Percentiles rank a stretch among this genome's conserved stretches.
Conservation (phyloP, 1,139 yeast genomes). For the Debaryomyces sp. region DNA sequence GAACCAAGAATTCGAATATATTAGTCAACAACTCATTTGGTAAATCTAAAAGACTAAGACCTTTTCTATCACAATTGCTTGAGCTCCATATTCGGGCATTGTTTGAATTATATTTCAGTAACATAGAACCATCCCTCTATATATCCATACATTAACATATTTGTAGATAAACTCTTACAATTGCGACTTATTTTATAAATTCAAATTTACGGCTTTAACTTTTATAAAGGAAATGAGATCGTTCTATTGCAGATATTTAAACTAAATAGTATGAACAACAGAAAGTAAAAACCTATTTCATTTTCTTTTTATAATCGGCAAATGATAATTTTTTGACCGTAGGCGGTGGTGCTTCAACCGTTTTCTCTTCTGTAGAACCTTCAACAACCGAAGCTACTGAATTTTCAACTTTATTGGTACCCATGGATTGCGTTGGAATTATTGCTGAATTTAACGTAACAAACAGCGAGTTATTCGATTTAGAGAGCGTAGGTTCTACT, state of each 20-base stretch:
- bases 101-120: not conserved
- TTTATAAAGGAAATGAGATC: not conserved
- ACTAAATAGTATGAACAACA: not conserved
- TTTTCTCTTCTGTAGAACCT: not conserved
- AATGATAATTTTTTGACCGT: constrained; percentile 72
- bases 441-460: not conserved
- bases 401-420: constrained; percentile 8
- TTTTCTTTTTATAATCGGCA: constrained; percentile 80
- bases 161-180: not conserved
- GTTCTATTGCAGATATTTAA: not conserved
- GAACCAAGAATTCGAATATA: not conserved
- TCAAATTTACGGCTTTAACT: not conserved
- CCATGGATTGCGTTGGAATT: constrained; percentile 7
- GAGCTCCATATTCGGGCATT: not conserved
- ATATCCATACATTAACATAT: not conserved
- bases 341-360: constrained; percentile 22
- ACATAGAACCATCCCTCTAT: not conserved
- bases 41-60: not conserved
- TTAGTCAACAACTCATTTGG: not conserved
- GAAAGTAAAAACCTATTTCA: constrained; percentile 31
- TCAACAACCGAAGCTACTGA: constrained; percentile 2
- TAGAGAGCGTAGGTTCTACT: not conserved
- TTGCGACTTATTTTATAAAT: not conserved
- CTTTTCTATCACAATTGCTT: not conserved
- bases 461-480: not conserved